Percentiles rank a stretch among this genome's conserved stretches.
Conservation (phyloP, 371 early-diverging fungal genomes). For the Haplosporangium sp. region DNA sequence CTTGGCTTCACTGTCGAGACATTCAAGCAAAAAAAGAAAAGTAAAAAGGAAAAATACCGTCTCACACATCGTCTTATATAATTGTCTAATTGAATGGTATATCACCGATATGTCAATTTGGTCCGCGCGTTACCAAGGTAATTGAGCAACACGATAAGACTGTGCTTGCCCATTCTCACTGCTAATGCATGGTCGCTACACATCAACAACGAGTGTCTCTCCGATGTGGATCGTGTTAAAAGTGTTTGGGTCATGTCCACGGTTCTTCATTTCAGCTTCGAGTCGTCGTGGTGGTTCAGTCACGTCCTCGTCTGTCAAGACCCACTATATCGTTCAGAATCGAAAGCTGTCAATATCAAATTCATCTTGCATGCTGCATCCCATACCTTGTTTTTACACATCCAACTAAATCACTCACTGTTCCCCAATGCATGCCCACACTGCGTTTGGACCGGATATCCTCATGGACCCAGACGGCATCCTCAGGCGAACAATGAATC, state of each 20-base stretch:
- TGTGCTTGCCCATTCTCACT: no score
- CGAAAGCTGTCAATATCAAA: background rate
- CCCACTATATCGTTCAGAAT: constrained; percentile 50
- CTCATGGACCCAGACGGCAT: constrained; percentile 80
- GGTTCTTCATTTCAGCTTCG: constrained; percentile 58
- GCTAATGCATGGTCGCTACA: background rate
- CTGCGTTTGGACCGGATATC: constrained; percentile 73
- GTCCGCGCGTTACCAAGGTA: no score
- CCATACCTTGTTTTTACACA: background rate
- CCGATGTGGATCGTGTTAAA: constrained; percentile 70
- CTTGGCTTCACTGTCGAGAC: background rate
- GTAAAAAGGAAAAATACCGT: no score
- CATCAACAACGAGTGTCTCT: constrained; percentile 59
- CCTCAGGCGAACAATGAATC: constrained; percentile 81
- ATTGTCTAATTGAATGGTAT: no score
- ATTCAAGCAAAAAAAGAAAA: no score
- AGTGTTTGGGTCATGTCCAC: constrained; percentile 62
- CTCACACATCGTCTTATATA: no score
- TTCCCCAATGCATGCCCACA: constrained; percentile 78
- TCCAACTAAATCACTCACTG: constrained; percentile 38
- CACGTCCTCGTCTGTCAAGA: constrained; percentile 66
- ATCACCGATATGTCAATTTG: no score
- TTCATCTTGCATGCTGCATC: background rate
- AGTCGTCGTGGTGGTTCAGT: constrained; percentile 68
- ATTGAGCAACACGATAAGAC: no score